These are phyloP conservation scores for Passiflora organensis DNA, from an alignment of 345 rosid species.

Conservation along the genomic window DNA sequence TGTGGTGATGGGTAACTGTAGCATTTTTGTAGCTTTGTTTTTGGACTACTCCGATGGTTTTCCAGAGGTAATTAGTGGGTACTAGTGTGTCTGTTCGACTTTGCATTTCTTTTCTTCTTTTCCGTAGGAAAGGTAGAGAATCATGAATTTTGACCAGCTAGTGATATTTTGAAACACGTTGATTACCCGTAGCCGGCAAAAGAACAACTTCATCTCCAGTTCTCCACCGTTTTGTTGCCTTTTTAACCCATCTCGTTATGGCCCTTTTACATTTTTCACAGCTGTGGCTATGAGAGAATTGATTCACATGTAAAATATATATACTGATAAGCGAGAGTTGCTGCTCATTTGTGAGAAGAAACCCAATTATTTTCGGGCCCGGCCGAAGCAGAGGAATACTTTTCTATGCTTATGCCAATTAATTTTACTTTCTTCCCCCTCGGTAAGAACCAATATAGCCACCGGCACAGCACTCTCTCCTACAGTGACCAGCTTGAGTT, in stretches of 20 bases:
- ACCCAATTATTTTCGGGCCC: too few relatives aligned
- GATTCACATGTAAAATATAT: conserved; percentile 1
- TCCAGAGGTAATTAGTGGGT: not conserved
- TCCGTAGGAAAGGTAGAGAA: not conserved
- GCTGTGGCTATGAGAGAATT: not conserved
- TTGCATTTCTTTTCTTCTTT: conserved; percentile 7
- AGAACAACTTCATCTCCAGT: too few relatives aligned
- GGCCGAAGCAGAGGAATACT: not conserved
- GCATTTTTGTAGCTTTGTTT: conserved; percentile 12
- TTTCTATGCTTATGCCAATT: not conserved
- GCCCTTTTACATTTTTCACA: not conserved
- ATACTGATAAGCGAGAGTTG: not conserved
- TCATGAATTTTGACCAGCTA: conserved; percentile 4
- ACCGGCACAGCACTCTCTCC: too few relatives aligned
- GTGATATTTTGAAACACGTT: not conserved
- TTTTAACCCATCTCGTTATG: too few relatives aligned
- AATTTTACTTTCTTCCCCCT: too few relatives aligned
- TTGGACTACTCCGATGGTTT: conserved; percentile 1
- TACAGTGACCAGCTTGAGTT: too few relatives aligned
- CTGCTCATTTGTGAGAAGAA: not conserved
- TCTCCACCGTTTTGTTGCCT: too few relatives aligned
- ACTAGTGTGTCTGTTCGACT: not conserved
- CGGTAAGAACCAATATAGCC: too few relatives aligned
- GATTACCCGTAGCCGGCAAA: not conserved
- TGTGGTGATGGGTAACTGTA: conserved; percentile 12